Evolutionary conservation across 2,329 filamentous ascomycete species (phyloP), one percentile per base, ranked within the genome.

Genomic region (Colletotrichum liaoningense): DNA sequence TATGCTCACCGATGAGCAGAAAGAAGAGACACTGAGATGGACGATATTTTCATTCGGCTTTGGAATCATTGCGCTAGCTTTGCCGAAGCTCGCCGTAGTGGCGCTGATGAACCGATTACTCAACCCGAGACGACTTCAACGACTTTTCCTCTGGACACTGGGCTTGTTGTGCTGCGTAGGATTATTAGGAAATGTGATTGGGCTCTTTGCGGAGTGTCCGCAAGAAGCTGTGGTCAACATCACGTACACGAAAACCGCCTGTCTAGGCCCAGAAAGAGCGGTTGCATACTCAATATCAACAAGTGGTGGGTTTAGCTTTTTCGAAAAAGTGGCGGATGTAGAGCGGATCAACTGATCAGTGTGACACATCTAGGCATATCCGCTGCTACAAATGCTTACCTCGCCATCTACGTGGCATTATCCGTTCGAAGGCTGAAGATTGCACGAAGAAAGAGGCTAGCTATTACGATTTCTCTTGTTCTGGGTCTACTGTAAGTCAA

Each of bases 21-120:
- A 82, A 33, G 75, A 76, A 6, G 76, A 75, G 26, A 77, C 79
- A 30, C 75, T 82, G 16, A 75, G 81, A 24, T 86, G 79, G 75
- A 84, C 81, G 0, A 77, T 82, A 8, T 75, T 80, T 33, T 79
- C 79, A n/a, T 85, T 85, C 72, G 76, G 77, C 1, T 82, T 83
- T 3, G 83, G 83, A 5, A 76, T 86, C 4, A 72, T 83, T 65
- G 81, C 83, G 4, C 84, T 86, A 64, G 79, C 75, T 1, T 63
- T 85, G 0, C 84, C 84, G 3, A 86, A 86, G 76, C 78, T 86
- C 7, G 83, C 83, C 42, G 83, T 84, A 38, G 80, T 84, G 7
- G 77, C 79, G 4, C 79, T 86, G 2, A 77, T 86, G 3, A 79
- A 78, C 3, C 79, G 81, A 7, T 77, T 86, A 3, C 76, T 85